These are phyloP conservation scores for Eucalyptus dawsonii DNA, from an alignment of 345 rosid genomes.

Conservation along the genomic window DNA sequence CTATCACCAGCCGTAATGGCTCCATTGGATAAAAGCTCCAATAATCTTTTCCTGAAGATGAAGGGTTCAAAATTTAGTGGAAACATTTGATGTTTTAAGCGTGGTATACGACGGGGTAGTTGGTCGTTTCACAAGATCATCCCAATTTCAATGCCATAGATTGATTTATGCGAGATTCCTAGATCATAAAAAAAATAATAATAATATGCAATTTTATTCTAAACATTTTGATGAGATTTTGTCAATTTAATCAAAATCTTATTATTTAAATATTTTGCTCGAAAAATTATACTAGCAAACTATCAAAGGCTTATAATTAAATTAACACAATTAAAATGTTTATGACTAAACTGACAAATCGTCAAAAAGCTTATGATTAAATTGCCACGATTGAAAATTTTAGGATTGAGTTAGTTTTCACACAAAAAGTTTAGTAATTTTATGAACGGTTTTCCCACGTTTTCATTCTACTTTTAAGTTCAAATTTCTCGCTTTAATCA, in stretches of 20 bases:
- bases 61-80: too few species aligned
- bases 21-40: too few species aligned
- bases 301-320: fast-evolving
- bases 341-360: fast-evolving
- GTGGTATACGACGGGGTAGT: too few species aligned
- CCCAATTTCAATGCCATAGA: too few species aligned
- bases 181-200: too few species aligned
- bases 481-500: fast-evolving
- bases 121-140: too few species aligned
- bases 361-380: fast-evolving
- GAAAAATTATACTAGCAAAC: fast-evolving
- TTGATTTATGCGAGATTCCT: too few species aligned
- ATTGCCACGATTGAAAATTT: fast-evolving
- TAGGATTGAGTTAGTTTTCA: fast-evolving
- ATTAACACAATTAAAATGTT: too few species aligned
- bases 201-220: too few species aligned
- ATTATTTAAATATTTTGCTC: fast-evolving
- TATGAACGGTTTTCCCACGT: fast-evolving
- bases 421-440: too few species aligned
- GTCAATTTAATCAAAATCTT: fast-evolving
- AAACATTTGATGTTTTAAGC: too few species aligned
- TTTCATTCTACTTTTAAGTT: background rate
- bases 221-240: fast-evolving
- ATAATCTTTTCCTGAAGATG: fast-evolving
- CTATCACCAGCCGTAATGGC: fast-evolving